phyloP scores from a whole-genome alignment of 2,329 filamentous ascomycete species.

The Epichloe sibirici region DNA sequence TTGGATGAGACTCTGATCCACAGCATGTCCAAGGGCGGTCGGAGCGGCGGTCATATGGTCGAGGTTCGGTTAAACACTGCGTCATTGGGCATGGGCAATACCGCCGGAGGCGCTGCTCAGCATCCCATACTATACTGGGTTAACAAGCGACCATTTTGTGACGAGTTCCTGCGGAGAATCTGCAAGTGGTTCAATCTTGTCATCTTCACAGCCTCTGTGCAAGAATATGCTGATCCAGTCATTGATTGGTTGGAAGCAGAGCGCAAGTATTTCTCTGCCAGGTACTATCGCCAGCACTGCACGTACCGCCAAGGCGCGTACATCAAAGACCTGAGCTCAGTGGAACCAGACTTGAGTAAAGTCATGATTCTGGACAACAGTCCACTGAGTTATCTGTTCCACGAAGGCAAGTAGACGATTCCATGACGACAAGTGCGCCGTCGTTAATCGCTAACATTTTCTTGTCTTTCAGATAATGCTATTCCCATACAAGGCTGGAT shows the following conservation, averaged over 20 bases:
- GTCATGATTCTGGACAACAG: constrained; percentile 99
- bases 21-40: constrained; percentile 90
- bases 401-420: constrained; percentile 59
- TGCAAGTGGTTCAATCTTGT: constrained; percentile 98
- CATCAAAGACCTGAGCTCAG: constrained; percentile 92
- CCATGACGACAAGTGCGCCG: not conserved
- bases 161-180: constrained; percentile 84
- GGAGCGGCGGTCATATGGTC: constrained; percentile 95
- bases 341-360: constrained; percentile 92
- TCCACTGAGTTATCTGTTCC: constrained; percentile 95
- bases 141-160: constrained; percentile 92
- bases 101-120: constrained; percentile 57
- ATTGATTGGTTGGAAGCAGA: constrained; percentile 98
- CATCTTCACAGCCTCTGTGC: constrained; percentile 91
- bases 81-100: constrained; percentile 48
- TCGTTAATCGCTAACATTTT: not conserved
- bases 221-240: constrained; percentile 96
- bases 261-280: constrained; percentile 85
- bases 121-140: constrained; percentile 98
- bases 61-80: constrained; percentile 81
- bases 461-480: constrained; percentile 63
- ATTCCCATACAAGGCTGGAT: constrained; percentile 99
- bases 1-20: constrained; percentile 96
- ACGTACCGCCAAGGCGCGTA: constrained; percentile 92
- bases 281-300: constrained; percentile 96